Evolutionary conservation across 148 eudicot genomes (phyloP).

Genomic region (Nepenthes mirabilis): DNA sequence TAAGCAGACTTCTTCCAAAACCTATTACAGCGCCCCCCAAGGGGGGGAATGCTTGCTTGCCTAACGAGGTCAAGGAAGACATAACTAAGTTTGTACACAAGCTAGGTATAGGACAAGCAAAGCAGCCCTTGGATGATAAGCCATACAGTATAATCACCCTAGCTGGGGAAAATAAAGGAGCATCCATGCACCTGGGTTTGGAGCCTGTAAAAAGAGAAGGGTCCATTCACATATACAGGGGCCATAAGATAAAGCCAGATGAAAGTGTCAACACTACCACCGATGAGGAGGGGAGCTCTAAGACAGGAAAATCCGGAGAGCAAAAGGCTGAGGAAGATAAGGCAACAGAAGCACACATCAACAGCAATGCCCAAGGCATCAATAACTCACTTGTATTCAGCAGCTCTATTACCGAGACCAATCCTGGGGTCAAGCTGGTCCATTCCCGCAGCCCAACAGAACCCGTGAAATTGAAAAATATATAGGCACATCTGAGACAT

Average conservation of each 20-base stretch:
- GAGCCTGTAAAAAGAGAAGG: slow-evolving; percentile 26
- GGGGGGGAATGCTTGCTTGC: slow-evolving; percentile 6
- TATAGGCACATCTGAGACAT: slow-evolving; percentile 12
- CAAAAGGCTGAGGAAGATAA: slow-evolving; percentile 19
- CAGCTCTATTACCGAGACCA: slow-evolving; percentile 32
- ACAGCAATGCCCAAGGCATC: slow-evolving; percentile 64
- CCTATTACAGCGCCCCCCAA: background rate
- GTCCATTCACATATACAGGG: slow-evolving; percentile 47
- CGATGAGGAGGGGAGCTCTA: slow-evolving; percentile 34
- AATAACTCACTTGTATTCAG: slow-evolving; percentile 61
- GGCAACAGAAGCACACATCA: slow-evolving; percentile 31
- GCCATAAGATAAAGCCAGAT: slow-evolving; percentile 42
- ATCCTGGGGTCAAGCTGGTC: slow-evolving; percentile 50
- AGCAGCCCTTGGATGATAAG: slow-evolving; percentile 14
- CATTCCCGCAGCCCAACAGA: slow-evolving; percentile 15
- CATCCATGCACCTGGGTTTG: slow-evolving; percentile 46
- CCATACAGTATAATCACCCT: slow-evolving; percentile 43
- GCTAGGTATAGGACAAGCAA: slow-evolving; percentile 22
- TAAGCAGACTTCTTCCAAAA: slow-evolving; percentile 8
- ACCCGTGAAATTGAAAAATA: slow-evolving; percentile 9
- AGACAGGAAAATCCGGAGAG: slow-evolving; percentile 13
- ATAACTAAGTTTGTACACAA: slow-evolving; percentile 28
- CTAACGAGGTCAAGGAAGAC: slow-evolving; percentile 24
- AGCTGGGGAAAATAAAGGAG: slow-evolving; percentile 80
- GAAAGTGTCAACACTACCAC: slow-evolving; percentile 22